These are phyloP conservation scores for Daedaleopsis sinensis DNA, from an alignment of 768 basidiomycete species.

Conservation along the genomic window DNA sequence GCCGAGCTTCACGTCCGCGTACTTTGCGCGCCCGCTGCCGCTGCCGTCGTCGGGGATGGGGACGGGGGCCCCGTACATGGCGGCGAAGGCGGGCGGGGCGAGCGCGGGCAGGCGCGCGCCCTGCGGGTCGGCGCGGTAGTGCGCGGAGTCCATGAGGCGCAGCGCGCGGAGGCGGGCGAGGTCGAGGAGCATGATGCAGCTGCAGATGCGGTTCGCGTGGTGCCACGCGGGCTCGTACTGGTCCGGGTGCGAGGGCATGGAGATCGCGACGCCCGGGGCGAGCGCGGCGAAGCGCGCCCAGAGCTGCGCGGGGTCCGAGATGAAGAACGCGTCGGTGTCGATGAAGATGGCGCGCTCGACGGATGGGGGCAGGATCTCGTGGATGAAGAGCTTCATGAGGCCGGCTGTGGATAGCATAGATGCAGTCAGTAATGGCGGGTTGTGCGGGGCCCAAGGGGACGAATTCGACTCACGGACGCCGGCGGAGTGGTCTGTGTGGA, in stretches of 20 bases:
- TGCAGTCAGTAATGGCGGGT: neutral
- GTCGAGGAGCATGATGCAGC: constrained; percentile 56
- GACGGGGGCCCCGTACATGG: constrained; percentile 46
- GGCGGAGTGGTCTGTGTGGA: constrained; percentile 49
- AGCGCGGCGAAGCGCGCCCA: constrained; percentile 45
- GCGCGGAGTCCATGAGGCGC: constrained; percentile 50
- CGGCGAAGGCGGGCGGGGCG: constrained; percentile 44
- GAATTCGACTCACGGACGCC: constrained; percentile 44
- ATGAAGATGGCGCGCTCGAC: constrained; percentile 51
- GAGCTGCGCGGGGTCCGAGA: constrained; percentile 48
- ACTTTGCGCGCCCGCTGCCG: constrained; percentile 31
- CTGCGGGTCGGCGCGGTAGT: constrained; percentile 32
- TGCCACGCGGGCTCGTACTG: constrained; percentile 44
- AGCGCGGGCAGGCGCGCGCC: constrained; percentile 30
- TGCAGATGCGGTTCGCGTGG: constrained; percentile 50
- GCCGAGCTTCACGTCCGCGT: constrained; percentile 49
- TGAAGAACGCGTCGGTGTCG: constrained; percentile 55
- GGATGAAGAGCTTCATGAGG: constrained; percentile 56
- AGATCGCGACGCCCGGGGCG: constrained; percentile 39
- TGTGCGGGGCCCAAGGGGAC: neutral
- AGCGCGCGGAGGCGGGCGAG: constrained; percentile 44
- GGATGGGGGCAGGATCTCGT: constrained; percentile 48
- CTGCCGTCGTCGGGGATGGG: too few relatives aligned
- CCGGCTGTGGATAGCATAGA: constrained; percentile 37
- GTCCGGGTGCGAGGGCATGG: constrained; percentile 50